These are phyloP conservation scores for Heliosperma pusillum DNA, from an alignment of 148 eudicot genomes.

Conservation along the genomic window DNA sequence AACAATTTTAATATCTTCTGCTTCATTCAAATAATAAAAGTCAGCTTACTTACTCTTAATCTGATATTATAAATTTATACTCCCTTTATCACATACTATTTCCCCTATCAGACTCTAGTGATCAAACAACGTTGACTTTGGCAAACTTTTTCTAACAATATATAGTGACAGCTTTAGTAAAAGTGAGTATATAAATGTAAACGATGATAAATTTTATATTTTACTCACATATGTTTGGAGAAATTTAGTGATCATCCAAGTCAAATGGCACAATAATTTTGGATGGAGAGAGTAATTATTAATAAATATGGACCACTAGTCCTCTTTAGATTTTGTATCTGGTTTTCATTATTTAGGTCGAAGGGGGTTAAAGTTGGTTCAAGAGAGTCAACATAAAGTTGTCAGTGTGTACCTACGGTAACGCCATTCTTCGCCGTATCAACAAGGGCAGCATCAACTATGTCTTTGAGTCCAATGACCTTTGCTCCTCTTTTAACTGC, in stretches of 20 bases:
- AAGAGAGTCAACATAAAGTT: not conserved
- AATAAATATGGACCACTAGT: not conserved
- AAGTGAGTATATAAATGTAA: not conserved
- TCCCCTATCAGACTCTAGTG: not conserved
- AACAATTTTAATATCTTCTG: not conserved
- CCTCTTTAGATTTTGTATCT: not conserved
- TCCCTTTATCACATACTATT: not conserved
- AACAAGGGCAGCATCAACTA: slow-evolving; percentile 74
- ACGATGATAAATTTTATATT: no score
- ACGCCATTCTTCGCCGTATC: slow-evolving; percentile 63
- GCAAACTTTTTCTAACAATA: not conserved
- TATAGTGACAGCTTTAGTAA: not conserved
- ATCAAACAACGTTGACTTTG: not conserved
- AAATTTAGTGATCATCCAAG: not conserved
- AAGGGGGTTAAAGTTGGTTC: not conserved
- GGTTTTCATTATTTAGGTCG: not conserved
- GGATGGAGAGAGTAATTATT: not conserved
- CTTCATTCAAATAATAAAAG: not conserved
- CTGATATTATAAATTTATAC: not conserved
- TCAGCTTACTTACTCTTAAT: slow-evolving; percentile 1
- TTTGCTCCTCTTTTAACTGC: slow-evolving; percentile 92
- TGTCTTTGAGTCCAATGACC: slow-evolving; percentile 73
- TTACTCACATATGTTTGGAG: not conserved
- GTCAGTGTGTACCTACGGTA: slow-evolving; percentile 49
- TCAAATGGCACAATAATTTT: not conserved